Percentiles rank a stretch among this genome's conserved stretches.
phyloP scores from a whole-genome alignment of 2,329 filamentous ascomycete genomes.

The Aspergillus nomiae region DNA sequence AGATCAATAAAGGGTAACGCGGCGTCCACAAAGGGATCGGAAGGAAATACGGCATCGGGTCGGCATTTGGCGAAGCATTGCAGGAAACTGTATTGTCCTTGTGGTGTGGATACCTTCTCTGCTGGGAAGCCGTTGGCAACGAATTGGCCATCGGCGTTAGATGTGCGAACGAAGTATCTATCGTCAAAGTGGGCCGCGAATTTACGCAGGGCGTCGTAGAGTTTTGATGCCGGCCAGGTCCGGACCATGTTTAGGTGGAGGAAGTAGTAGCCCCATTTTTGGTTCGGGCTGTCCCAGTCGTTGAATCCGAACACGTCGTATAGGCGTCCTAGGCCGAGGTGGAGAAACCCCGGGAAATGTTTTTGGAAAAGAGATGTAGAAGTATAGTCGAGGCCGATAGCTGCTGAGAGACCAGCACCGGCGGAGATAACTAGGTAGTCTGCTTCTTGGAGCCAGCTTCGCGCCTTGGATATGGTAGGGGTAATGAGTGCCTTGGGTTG shows the following conservation, averaged over 20 bases:
- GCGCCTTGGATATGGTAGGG: constrained; percentile 11
- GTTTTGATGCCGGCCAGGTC: constrained; percentile 12
- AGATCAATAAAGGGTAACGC: constrained; percentile 21
- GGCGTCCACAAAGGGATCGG: constrained; percentile 19
- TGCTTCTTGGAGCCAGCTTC: constrained; percentile 20
- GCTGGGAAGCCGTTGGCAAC: constrained; percentile 20
- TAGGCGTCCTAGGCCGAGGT: constrained; percentile 28
- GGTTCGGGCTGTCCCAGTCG: constrained; percentile 15
- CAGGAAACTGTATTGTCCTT: constrained; percentile 23
- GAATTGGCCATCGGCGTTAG: constrained; percentile 26
- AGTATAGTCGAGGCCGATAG: constrained; percentile 27
- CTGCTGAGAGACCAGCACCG: constrained; percentile 25
- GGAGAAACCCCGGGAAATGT: constrained; percentile 29
- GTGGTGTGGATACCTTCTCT: constrained; percentile 19
- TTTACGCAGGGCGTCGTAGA: constrained; percentile 11
- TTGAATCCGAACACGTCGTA: constrained; percentile 25
- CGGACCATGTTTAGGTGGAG: constrained; percentile 22
- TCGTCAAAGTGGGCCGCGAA: constrained; percentile 2
- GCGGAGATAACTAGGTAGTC: constrained; percentile 23
- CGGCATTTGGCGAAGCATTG: constrained; percentile 25
- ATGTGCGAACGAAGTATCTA: constrained; percentile 22
- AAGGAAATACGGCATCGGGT: constrained; percentile 20
- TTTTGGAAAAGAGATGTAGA: constrained; percentile 23
- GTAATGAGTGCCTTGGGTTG: neutral
- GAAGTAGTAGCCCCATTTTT: constrained; percentile 28